Base-by-base conservation (phyloP, 1,284 basidiomycete genomes). In the Rhodotorula mucilaginosa region DNA sequence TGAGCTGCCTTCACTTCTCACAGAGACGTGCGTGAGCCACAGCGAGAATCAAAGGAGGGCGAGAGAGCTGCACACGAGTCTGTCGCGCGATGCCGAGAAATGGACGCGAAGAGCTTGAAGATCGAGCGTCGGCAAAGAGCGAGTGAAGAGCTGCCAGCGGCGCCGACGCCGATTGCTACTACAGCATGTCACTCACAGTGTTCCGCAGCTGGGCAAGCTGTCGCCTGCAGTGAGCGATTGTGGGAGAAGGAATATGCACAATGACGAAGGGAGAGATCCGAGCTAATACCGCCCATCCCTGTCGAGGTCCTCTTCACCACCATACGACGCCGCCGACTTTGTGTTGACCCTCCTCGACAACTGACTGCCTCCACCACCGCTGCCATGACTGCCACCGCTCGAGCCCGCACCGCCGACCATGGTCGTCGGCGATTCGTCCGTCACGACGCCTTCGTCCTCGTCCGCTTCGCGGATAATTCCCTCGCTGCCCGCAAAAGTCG, bases 371-470 rank as follows among this genome's bases (percentile, higher is more conserved):
- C 34, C 34, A 5, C 34, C n/a, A 15, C 52, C 52, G n/a, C 52
- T 61, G n/a, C 48, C 60, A 13, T 10, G 8, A 19, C 31, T 23
- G 13, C 18, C 23, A 6, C 39, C 58, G 58, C 46, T 15, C 26
- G 31, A 34, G 31, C 29, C 4, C 29, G 48, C 23, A 26, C 5
- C 52, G 44, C 63, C 62, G 15, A 56, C 62, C n/a, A 56, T 52
- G 29, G 63, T 64, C 26, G 56, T 49, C 21, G 56, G 56, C 64
- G 64, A 58, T 18, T 26, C 47, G 29, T 65, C 64, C 21, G 47
- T 58, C 21, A 58, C 47, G 31, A 49, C 47, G 8, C 57, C 64
- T 31, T 65, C 65, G 26, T 66, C 65, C 21, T 60, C 65, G 48
- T 65, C 64, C 47, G 19, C 7, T 46, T 64, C 54, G n/a, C 26